phyloP scores from a whole-genome alignment of 2,329 filamentous ascomycete genomes.

The Aspergillus intermedius region DNA sequence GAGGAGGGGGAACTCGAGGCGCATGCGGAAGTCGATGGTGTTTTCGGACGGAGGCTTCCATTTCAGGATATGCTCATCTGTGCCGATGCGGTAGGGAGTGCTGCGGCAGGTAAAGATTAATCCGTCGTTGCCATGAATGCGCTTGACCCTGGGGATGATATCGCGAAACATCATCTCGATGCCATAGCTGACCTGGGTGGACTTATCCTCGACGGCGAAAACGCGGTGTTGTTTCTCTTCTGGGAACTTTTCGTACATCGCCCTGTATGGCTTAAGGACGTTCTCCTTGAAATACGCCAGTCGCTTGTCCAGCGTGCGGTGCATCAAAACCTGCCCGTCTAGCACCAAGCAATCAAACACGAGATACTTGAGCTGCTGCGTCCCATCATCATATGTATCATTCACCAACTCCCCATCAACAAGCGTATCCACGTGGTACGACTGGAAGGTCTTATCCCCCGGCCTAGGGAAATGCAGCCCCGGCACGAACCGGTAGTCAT shows the following conservation, averaged over 20 bases:
- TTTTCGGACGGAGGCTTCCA: constrained; percentile 97
- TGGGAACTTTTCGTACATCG: constrained; percentile 65
- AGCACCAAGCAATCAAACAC: constrained; percentile 90
- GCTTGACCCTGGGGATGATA: constrained; percentile 69
- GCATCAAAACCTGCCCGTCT: constrained; percentile 68
- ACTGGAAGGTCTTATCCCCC: constrained; percentile 50
- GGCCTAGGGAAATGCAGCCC: constrained; percentile 75
- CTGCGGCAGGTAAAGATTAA: constrained; percentile 95
- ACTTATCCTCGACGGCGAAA: constrained; percentile 81
- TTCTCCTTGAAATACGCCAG: constrained; percentile 77
- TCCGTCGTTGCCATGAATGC: constrained; percentile 82
- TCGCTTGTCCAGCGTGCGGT: constrained; percentile 77
- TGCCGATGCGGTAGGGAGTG: constrained; percentile 80
- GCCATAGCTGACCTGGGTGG: constrained; percentile 81
- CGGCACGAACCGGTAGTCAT: constrained; percentile 86
- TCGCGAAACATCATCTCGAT: constrained; percentile 88
- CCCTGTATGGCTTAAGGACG: constrained; percentile 72
- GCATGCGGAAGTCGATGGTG: constrained; percentile 83
- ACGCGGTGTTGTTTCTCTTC: constrained; percentile 63
- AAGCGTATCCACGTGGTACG: constrained; percentile 73
- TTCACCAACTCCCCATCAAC: constrained; percentile 91
- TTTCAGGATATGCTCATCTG: constrained; percentile 88
- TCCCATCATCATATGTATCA: constrained; percentile 65
- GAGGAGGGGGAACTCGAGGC: constrained; percentile 66
- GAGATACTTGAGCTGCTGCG: constrained; percentile 68